phyloP scores from a whole-genome alignment of 345 rosid genomes.

The Fremontodendron californicum region DNA sequence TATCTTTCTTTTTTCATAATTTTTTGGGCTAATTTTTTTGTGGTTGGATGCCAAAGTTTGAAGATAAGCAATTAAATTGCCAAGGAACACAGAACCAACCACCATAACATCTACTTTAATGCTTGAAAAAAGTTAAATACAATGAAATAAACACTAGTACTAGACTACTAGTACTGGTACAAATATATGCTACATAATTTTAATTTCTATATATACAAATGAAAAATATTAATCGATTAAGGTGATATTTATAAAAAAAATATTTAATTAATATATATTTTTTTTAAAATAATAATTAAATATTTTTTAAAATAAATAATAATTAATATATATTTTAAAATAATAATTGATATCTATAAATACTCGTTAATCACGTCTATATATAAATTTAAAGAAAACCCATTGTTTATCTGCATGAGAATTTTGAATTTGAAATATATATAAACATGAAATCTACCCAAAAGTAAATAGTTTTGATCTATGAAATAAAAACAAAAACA shows the following conservation, averaged over 20 bases:
- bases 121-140: slow-evolving; percentile 10
- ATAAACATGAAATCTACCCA: not conserved
- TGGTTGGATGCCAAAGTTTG: slow-evolving; percentile 43
- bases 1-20: not conserved
- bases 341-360: too few species aligned
- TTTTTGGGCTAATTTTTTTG: slow-evolving; percentile 20
- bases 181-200: not conserved
- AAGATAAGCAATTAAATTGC: slow-evolving; percentile 60
- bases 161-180: not conserved
- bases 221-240: too few species aligned
- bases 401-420: not conserved
- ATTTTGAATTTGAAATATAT: not conserved
- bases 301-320: too few species aligned
- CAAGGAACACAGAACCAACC: slow-evolving; percentile 41
- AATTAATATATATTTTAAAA: too few species aligned
- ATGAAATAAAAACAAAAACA: slow-evolving; percentile 1
- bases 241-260: too few species aligned
- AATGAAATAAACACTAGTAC: not conserved
- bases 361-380: too few species aligned
- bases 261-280: too few species aligned
- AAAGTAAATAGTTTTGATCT: not conserved
- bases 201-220: too few species aligned
- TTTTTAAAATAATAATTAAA: too few species aligned
- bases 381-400: not conserved
- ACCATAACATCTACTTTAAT: slow-evolving; percentile 41